These are phyloP conservation scores for Secale cereale DNA, from an alignment of 176 grass and related monocot genomes.

Conservation along the genomic window DNA sequence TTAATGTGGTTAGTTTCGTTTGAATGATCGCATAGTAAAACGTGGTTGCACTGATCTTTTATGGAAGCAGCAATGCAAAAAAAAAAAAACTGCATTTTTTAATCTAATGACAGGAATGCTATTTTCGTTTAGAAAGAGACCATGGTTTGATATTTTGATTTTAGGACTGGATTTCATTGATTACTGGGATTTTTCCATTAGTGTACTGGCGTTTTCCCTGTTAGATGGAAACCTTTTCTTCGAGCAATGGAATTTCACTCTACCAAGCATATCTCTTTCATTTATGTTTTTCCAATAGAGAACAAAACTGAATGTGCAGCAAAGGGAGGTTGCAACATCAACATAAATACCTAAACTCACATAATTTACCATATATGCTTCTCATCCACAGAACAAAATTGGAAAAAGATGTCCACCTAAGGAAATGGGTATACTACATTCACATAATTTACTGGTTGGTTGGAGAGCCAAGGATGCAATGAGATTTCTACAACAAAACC, in stretches of 20 bases:
- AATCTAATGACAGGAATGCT: not conserved
- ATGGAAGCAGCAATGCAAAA: too few species aligned
- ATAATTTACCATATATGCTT: not conserved
- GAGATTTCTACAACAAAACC: slow-evolving; percentile 12
- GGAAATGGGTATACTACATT: slow-evolving; percentile 3
- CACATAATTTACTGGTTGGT: not conserved
- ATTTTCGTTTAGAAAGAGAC: not conserved
- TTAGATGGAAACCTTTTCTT: not conserved
- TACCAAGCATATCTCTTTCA: not conserved
- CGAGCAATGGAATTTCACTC: not conserved
- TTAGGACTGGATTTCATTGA: too few species aligned
- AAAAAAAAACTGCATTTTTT: not conserved
- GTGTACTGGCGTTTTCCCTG: not conserved
- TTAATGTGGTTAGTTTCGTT: too few species aligned
- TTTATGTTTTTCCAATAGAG: not conserved
- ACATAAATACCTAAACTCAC: not conserved
- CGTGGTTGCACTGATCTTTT: too few species aligned
- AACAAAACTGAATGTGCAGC: not conserved
- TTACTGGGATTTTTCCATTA: too few species aligned
- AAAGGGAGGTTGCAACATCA: not conserved
- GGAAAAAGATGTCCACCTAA: not conserved
- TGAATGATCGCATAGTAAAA: too few species aligned
- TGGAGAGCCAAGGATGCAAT: not conserved
- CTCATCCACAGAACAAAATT: not conserved
- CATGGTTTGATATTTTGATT: not conserved